Evolutionary conservation across 306 rosid genomes (phyloP).

Genomic region (Rubus idaeus): DNA sequence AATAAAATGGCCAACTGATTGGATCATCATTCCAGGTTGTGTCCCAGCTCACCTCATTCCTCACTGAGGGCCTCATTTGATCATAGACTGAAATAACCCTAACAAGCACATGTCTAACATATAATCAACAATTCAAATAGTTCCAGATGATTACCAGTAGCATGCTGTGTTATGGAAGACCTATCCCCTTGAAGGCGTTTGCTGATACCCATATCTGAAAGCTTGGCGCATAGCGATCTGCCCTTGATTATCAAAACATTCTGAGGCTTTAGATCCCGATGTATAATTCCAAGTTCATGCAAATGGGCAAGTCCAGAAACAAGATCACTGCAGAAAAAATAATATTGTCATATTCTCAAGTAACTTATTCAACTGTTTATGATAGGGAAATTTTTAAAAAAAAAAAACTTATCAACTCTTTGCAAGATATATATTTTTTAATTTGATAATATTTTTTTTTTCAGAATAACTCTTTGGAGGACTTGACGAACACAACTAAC

Average conservation of each 20-base stretch:
- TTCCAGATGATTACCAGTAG: conserved; percentile 27
- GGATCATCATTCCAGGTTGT: conserved; percentile 9
- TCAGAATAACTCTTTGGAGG: too few species aligned
- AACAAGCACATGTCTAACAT: background rate
- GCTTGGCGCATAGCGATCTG: conserved; percentile 26
- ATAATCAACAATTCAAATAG: background rate
- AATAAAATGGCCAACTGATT: background rate
- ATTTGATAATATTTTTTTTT: background rate
- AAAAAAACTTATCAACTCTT: background rate
- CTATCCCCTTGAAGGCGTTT: conserved; percentile 31
- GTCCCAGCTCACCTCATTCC: background rate
- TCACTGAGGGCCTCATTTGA: background rate
- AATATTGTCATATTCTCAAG: conserved; percentile 3
- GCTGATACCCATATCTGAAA: conserved; percentile 45
- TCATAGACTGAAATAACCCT: conserved; percentile 1
- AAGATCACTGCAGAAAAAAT: conserved; percentile 28
- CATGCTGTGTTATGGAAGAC: conserved; percentile 36
- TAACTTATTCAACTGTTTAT: background rate
- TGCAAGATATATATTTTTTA: background rate
- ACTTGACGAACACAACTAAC: background rate
- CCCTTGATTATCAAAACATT: conserved; percentile 37
- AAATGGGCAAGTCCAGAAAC: conserved; percentile 38
- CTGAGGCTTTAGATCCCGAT: conserved; percentile 42
- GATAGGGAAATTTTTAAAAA: too few species aligned
- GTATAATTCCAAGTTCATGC: conserved; percentile 42